phyloP scores from a whole-genome alignment of 805 yeast genomes.

The Teunomyces cretensis region DNA sequence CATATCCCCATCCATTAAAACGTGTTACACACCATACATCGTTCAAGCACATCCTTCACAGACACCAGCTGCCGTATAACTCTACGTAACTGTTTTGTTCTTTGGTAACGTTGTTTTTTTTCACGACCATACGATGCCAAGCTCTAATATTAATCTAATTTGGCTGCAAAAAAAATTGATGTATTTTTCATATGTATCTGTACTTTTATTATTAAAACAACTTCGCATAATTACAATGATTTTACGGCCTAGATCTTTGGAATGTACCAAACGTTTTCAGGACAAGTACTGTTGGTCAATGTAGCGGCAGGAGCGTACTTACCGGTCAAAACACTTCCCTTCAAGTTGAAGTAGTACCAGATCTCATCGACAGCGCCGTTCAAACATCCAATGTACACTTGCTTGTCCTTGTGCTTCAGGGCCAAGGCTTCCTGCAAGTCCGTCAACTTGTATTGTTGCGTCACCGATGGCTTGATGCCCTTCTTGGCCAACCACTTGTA shows the following conservation, averaged over 20 bases:
- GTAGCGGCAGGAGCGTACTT: slow-evolving; percentile 55
- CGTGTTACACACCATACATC: too few species aligned
- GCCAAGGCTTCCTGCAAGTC: slow-evolving; percentile 34
- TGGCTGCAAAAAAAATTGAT: slow-evolving; percentile 1
- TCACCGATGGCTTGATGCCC: slow-evolving; percentile 38
- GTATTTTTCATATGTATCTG: not conserved
- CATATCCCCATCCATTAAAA: too few species aligned
- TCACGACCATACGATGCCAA: too few species aligned
- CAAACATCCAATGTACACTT: slow-evolving; percentile 38
- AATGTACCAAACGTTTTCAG: slow-evolving; percentile 42
- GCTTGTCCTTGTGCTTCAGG: slow-evolving; percentile 27
- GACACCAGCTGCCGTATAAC: too few species aligned
- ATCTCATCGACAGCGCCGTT: slow-evolving; percentile 51
- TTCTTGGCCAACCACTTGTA: slow-evolving; percentile 31
- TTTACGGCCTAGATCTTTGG: slow-evolving; percentile 11
- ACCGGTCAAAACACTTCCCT: slow-evolving; percentile 71
- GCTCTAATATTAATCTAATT: too few species aligned
- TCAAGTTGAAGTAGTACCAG: slow-evolving; percentile 79
- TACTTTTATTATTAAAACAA: too few species aligned
- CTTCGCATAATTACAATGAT: too few species aligned
- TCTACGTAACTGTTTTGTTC: too few species aligned
- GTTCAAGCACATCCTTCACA: too few species aligned
- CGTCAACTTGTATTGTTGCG: slow-evolving; percentile 29
- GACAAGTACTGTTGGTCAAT: slow-evolving; percentile 60
- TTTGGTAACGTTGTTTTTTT: too few species aligned